These are phyloP conservation scores for Metrosideros polymorpha DNA, from an alignment of 441 rosid species.

Conservation along the genomic window DNA sequence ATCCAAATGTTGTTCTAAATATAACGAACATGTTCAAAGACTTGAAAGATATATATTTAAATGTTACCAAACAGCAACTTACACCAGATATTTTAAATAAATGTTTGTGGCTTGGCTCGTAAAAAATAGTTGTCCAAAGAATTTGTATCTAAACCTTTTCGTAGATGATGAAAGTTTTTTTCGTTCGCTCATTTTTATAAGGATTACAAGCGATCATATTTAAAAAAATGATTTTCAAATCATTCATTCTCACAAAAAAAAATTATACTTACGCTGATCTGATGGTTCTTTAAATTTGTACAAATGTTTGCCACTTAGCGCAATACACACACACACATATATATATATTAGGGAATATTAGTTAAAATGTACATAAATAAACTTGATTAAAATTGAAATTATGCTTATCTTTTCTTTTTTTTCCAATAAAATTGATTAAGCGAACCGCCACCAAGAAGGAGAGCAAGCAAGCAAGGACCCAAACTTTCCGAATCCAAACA, in stretches of 20 bases:
- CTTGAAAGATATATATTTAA: neutral
- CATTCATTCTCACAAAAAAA: no score
- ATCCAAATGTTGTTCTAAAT: neutral
- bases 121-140: no score
- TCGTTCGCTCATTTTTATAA: no score
- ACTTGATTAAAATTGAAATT: neutral
- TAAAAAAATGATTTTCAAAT: no score
- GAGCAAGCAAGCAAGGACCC: neutral
- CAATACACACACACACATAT: no score
- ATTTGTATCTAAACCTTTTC: no score
- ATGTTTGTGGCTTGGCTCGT: fast-evolving
- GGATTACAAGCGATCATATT: no score
- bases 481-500: neutral
- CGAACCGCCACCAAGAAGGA: neutral
- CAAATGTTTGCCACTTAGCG: neutral
- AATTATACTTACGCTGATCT: fast-evolving
- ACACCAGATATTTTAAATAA: neutral
- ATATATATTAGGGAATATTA: no score
- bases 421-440: neutral
- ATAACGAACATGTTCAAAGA: neutral
- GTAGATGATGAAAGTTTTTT: no score
- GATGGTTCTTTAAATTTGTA: neutral
- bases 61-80: neutral
- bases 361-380: neutral
- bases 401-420: neutral